Evolutionary conservation across 345 rosid genomes (phyloP).

Genomic region (Populus euphratica): DNA sequence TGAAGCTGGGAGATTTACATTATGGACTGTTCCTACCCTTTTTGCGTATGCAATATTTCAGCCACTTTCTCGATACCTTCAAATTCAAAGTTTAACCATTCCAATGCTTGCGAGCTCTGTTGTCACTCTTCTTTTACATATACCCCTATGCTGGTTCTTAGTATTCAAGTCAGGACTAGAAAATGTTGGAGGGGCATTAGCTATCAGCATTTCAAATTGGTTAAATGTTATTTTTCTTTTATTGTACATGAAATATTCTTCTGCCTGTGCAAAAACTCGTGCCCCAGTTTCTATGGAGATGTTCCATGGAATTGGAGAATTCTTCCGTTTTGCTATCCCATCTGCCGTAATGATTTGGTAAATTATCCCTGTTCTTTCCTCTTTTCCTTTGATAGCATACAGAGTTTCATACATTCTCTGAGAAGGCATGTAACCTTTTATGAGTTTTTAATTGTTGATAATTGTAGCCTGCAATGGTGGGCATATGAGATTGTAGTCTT

Average conservation of each 20-base stretch:
- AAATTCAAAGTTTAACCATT: constrained; percentile 17
- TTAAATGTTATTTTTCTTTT: constrained; percentile 12
- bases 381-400: background rate
- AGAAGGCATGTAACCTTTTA: no score
- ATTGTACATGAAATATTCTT: constrained; percentile 11
- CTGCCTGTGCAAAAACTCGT: constrained; percentile 19
- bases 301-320: constrained; percentile 15
- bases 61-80: constrained; percentile 11
- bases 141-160: constrained; percentile 25
- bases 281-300: constrained; percentile 6
- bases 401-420: no score
- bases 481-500: constrained; percentile 7
- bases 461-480: constrained; percentile 21
- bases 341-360: constrained; percentile 28
- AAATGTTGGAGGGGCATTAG: constrained; percentile 17
- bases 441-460: background rate
- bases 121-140: constrained; percentile 14
- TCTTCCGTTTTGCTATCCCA: constrained; percentile 21
- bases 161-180: constrained; percentile 16
- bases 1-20: constrained; percentile 11
- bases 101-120: constrained; percentile 18
- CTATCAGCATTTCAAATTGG: constrained; percentile 18
- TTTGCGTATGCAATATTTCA: constrained; percentile 19
- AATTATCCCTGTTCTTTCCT: background rate
- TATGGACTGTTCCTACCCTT: constrained; percentile 9